Percentiles rank a stretch among this genome's conserved stretches.
These are phyloP conservation scores for Gliomastix tumulicola DNA, from an alignment of 2,329 filamentous ascomycete species.

Conservation along the genomic window DNA sequence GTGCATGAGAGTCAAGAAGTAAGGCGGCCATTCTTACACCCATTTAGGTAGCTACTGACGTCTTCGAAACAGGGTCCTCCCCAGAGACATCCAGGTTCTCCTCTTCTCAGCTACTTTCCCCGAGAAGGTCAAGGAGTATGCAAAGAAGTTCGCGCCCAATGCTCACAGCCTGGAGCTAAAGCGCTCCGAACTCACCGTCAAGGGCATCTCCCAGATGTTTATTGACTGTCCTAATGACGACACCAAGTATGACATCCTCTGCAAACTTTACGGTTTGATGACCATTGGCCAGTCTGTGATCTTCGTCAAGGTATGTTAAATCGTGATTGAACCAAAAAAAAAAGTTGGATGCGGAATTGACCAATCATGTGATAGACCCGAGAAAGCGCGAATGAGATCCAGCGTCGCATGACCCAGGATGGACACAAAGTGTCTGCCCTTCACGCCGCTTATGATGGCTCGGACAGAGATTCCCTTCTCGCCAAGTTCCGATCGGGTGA, in stretches of 20 bases:
- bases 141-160: constrained; percentile 74
- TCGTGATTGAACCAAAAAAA: neutral
- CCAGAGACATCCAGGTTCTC: constrained; percentile 72
- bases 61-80: constrained; percentile 53
- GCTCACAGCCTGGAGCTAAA: constrained; percentile 83
- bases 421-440: constrained; percentile 89
- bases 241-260: constrained; percentile 81
- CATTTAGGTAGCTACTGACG: neutral
- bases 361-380: constrained; percentile 60
- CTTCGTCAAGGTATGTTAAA: constrained; percentile 70
- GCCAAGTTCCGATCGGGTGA: constrained; percentile 79
- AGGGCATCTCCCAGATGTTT: constrained; percentile 96
- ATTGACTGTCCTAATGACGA: constrained; percentile 81
- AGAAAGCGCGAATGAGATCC: constrained; percentile 77
- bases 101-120: constrained; percentile 96
- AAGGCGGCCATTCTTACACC: constrained; percentile 9
- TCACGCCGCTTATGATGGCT: constrained; percentile 80
- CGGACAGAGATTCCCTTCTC: constrained; percentile 75
- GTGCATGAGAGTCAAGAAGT: constrained; percentile 84
- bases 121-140: constrained; percentile 76
- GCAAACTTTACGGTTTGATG: constrained; percentile 92
- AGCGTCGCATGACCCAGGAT: constrained; percentile 77
- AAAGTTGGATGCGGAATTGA: too few species aligned
- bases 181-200: constrained; percentile 88
- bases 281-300: constrained; percentile 97